A percentile compares a stretch with the other conserved stretches of the same genome.
These are phyloP conservation scores for Pseudogymnoascus sp. DNA, from an alignment of 2,329 filamentous ascomycete species.

Conservation along the genomic window DNA sequence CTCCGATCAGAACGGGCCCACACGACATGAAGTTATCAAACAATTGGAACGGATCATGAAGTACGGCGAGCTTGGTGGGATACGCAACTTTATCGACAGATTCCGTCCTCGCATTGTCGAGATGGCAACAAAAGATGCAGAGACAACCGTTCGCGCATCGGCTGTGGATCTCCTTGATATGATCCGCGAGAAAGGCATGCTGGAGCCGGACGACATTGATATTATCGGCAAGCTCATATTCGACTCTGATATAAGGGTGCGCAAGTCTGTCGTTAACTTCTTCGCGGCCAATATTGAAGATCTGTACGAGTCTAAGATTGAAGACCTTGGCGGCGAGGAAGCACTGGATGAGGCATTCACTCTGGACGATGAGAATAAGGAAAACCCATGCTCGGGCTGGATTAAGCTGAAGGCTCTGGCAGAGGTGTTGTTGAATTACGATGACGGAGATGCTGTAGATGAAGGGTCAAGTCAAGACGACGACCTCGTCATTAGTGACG, in stretches of 20 bases:
- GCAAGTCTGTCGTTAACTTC: conserved; percentile 83
- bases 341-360: conserved; percentile 67
- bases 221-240: conserved; percentile 81
- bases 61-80: conserved; percentile 62
- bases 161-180: conserved; percentile 77
- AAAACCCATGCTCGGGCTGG: conserved; percentile 74
- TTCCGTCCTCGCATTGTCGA: conserved; percentile 84
- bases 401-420: conserved; percentile 85
- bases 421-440: conserved; percentile 75
- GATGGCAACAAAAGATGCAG: conserved; percentile 81
- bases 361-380: conserved; percentile 64
- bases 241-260: conserved; percentile 74
- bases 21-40: conserved; percentile 77
- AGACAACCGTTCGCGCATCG: conserved; percentile 69
- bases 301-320: conserved; percentile 68
- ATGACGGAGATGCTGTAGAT: conserved; percentile 58
- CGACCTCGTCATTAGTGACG: conserved; percentile 38
- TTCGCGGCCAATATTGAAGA: conserved; percentile 85
- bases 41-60: conserved; percentile 76
- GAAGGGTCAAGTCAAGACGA: conserved; percentile 40
- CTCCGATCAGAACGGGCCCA: conserved; percentile 68
- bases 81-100: conserved; percentile 88
- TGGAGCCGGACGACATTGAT: conserved; percentile 89
- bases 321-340: conserved; percentile 77
- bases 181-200: conserved; percentile 73